Evolutionary conservation across 1,284 basidiomycete genomes (phyloP).

Genomic region (Melampsora americana): DNA sequence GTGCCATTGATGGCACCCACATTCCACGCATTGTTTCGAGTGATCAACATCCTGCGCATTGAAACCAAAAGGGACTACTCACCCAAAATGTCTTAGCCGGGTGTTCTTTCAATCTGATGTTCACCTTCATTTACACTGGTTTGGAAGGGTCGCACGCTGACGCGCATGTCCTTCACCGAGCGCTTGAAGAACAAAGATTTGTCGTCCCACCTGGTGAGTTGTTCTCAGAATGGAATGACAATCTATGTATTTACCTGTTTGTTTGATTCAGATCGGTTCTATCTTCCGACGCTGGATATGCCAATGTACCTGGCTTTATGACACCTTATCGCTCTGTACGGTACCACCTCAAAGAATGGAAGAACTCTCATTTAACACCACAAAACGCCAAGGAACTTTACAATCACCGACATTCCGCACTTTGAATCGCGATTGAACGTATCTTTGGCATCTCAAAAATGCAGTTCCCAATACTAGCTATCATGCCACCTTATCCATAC

Average conservation of each 20-base stretch:
- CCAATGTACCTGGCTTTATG: background rate
- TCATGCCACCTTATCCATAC: too few relatives aligned
- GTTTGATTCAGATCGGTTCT: background rate
- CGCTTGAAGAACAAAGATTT: slow-evolving; percentile 46
- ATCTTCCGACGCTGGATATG: background rate
- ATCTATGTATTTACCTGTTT: too few relatives aligned
- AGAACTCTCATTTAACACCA: background rate
- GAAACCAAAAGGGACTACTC: slow-evolving; percentile 51
- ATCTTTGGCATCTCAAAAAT: too few relatives aligned
- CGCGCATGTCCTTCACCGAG: slow-evolving; percentile 49
- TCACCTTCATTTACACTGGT: too few relatives aligned
- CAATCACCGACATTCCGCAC: background rate
- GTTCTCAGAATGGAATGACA: too few relatives aligned
- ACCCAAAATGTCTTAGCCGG: slow-evolving; percentile 53
- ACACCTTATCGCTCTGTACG: background rate
- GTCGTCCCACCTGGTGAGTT: slow-evolving; percentile 7
- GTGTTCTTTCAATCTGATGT: too few relatives aligned
- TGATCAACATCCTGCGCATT: slow-evolving; percentile 46
- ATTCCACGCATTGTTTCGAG: slow-evolving; percentile 49
- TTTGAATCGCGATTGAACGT: background rate
- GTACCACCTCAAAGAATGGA: background rate
- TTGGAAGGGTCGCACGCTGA: too few relatives aligned
- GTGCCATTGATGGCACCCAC: slow-evolving; percentile 53
- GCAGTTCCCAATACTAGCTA: too few relatives aligned
- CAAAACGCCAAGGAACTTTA: background rate